A percentile compares a stretch with the other conserved stretches of the same genome.
Conservation (phyloP, 805 yeast genomes). For the Yamadazyma nakazawae region DNA sequence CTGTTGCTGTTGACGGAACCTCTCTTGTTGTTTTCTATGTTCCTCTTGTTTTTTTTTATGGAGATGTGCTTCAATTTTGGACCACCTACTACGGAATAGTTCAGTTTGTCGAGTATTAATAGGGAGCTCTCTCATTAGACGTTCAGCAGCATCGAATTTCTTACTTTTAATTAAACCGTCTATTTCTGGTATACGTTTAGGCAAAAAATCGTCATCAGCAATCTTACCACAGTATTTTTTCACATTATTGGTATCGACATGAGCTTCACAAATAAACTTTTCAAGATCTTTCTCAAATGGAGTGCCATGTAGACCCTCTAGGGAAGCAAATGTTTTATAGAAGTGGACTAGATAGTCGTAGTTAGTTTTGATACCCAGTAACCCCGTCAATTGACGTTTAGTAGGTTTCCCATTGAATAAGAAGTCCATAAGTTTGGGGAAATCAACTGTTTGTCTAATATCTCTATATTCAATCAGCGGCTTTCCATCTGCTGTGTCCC, state of each 20-base stretch:
- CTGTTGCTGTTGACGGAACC: constrained; percentile 38
- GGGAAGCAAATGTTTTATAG: constrained; percentile 24
- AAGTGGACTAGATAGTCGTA: constrained; percentile 41
- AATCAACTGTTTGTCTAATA: constrained; percentile 22
- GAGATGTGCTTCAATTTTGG: constrained; percentile 25
- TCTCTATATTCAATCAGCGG: constrained; percentile 23
- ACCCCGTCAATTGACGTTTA: constrained; percentile 21
- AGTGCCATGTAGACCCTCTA: constrained; percentile 14
- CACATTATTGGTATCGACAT: constrained; percentile 21
- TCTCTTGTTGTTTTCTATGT: constrained; percentile 33
- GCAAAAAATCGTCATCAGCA: constrained; percentile 30
- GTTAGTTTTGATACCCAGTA: constrained; percentile 38
- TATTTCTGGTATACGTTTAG: constrained; percentile 33
- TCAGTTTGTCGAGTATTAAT: constrained; percentile 37
- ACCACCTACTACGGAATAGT: constrained; percentile 32
- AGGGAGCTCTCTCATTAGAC: constrained; percentile 30
- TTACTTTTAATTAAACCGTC: constrained; percentile 33
- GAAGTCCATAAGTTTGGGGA: constrained; percentile 19
- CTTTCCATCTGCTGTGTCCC: constrained; percentile 1
- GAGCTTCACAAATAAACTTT: constrained; percentile 41
- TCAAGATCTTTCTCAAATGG: constrained; percentile 30
- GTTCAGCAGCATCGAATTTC: constrained; percentile 38
- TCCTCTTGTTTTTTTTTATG: constrained; percentile 31
- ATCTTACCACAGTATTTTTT: constrained; percentile 23
- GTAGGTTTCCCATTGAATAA: constrained; percentile 22